Base-by-base conservation (phyloP, 768 basidiomycete genomes). In the Epithele typhae region DNA sequence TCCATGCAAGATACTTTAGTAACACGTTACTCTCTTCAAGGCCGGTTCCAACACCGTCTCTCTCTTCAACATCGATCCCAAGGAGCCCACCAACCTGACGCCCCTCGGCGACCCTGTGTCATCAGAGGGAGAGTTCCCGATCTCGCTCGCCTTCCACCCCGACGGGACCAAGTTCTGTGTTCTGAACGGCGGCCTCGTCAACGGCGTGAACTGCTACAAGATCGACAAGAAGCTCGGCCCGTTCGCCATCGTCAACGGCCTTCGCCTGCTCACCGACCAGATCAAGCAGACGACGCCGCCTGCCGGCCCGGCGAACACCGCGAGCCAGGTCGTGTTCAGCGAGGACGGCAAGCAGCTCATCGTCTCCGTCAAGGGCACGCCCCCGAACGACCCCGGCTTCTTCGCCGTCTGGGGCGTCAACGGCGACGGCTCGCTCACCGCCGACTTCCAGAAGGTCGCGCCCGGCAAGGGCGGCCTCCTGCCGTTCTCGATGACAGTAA, bases 231-330 rank as follows among this genome's bases (percentile, higher is more conserved):
- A 64, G 45, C 58, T 57, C 25, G 76, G 76, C n/a, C 65, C 76
- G 22, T 49, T 62, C 17, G 60, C 68, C 8, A 63, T 72, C 15
- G 40, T 63, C 23, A 69, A 70, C 61, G 68, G 72, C 12, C 60
- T 68, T 14, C 71, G 76, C 18, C 60, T 68, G 12, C 63, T 77
- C 37, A 32, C 41, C 8, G 19, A 22, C 41, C 61, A 60, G 21
- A 60, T 78, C 47, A 73, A 75, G 55, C 75, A 76, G 56, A 73
- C 76, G 5, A 75, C 75, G 24, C 75, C 74, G 36, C 68, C 76
- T 0, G 72, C 60, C 9, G 76, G 77, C 5, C 77, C 77, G 15
- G 66, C 72, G 1, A 71, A 71, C 43, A 68, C 65, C 19, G 64
- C 68, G 37, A 70, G 68, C 57, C 71, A 78, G 44, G 56, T 78